Percentiles rank a stretch among this genome's conserved stretches.
These are phyloP conservation scores for Starmerella powellii DNA, from an alignment of 805 yeast genomes.

Conservation along the genomic window DNA sequence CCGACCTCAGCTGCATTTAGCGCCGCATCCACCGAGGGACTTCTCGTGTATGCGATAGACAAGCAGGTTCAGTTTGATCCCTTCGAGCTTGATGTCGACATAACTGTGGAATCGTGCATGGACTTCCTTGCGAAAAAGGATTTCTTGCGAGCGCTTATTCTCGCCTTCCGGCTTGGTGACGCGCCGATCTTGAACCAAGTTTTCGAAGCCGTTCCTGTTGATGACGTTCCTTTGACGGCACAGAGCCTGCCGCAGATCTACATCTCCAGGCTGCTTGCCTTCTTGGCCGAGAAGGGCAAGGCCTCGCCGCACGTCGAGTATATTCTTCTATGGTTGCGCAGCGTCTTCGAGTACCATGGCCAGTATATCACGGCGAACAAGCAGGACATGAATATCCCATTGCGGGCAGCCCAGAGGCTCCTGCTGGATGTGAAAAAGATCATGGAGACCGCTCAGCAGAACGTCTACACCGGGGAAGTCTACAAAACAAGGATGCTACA, in stretches of 20 bases:
- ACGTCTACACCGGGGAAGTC: constrained; percentile 8
- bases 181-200: constrained; percentile 55
- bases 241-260: constrained; percentile 68
- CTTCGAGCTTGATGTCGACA: constrained; percentile 82
- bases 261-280: constrained; percentile 50
- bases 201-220: constrained; percentile 59
- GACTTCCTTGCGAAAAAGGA: constrained; percentile 49
- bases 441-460: constrained; percentile 19
- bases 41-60: constrained; percentile 70
- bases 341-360: constrained; percentile 63
- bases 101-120: constrained; percentile 67
- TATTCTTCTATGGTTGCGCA: constrained; percentile 68
- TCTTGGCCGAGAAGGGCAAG: constrained; percentile 53
- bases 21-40: constrained; percentile 91
- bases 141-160: constrained; percentile 66
- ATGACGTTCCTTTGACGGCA: constrained; percentile 55
- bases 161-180: constrained; percentile 91
- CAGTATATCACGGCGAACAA: constrained; percentile 51
- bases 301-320: constrained; percentile 78
- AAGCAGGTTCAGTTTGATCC: constrained; percentile 69
- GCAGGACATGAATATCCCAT: constrained; percentile 47
- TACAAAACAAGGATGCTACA: not conserved
- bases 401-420: constrained; percentile 65
- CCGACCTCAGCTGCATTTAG: constrained; percentile 88
- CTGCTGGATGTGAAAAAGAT: constrained; percentile 25